These are phyloP conservation scores for Glebionis coronaria DNA, from an alignment of 129 eudicot species.

Conservation along the genomic window DNA sequence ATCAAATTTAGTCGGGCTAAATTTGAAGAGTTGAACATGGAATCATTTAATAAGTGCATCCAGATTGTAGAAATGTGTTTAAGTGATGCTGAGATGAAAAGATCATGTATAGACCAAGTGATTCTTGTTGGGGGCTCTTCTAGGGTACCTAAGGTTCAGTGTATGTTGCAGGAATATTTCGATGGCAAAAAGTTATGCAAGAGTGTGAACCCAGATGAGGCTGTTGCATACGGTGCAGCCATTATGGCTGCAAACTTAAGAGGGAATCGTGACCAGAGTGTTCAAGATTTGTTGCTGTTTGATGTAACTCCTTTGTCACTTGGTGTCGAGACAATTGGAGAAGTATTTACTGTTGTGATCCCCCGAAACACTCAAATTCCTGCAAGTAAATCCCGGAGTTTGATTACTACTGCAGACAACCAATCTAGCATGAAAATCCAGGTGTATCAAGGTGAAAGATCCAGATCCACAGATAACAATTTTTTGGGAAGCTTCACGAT, in stretches of 20 bases:
- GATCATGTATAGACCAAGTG: conserved; percentile 4
- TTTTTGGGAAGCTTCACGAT: background rate
- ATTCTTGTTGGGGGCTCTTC: conserved; percentile 22
- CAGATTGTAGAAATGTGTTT: conserved; percentile 5
- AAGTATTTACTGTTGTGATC: background rate
- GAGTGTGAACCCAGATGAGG: conserved; percentile 18
- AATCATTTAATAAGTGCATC: conserved; percentile 2
- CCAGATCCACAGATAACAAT: conserved; percentile 13
- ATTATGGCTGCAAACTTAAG: conserved; percentile 17
- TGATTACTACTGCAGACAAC: background rate
- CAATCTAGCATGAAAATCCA: background rate
- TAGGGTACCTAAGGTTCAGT: conserved; percentile 13
- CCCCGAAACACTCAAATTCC: conserved; percentile 17
- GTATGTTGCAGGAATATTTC: conserved; percentile 11
- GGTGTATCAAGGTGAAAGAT: conserved; percentile 22
- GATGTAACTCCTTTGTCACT: conserved; percentile 19
- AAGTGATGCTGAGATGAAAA: conserved; percentile 1
- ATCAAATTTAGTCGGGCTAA: conserved; percentile 19
- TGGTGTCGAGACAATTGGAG: background rate
- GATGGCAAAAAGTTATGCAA: conserved; percentile 3
- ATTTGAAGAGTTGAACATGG: conserved; percentile 18
- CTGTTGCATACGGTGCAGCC: conserved; percentile 16
- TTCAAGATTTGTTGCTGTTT: conserved; percentile 1
- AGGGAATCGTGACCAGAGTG: background rate
- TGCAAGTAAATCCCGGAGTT: background rate